Conservation (phyloP, 805 yeast genomes). For the Nakazawaea molendinolei region DNA sequence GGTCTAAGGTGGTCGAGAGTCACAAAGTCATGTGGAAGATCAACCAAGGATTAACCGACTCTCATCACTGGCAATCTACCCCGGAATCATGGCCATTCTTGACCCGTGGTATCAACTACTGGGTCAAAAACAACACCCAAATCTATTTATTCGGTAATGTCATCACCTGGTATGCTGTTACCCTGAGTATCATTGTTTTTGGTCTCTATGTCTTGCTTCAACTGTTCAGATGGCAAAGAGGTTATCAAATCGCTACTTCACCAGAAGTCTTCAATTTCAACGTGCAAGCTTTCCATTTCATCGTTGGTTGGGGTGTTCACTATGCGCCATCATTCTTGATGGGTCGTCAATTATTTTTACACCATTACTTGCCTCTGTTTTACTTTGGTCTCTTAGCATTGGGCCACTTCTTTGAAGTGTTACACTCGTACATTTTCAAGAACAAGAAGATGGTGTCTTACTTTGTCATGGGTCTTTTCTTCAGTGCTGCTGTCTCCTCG, state of each 20-base stretch:
- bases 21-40: constrained; percentile 75
- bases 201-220: constrained; percentile 39
- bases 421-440: constrained; percentile 21
- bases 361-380: constrained; percentile 43
- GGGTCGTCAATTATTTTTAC: constrained; percentile 33
- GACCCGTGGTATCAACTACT: constrained; percentile 74
- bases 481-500: constrained; percentile 43
- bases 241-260: constrained; percentile 35
- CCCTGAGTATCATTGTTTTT: constrained; percentile 47
- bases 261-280: constrained; percentile 59
- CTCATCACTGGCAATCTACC: constrained; percentile 65
- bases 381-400: constrained; percentile 35
- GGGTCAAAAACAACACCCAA: constrained; percentile 56
- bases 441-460: constrained; percentile 39
- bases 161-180: constrained; percentile 69
- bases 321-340: constrained; percentile 46
- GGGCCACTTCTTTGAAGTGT: constrained; percentile 26
- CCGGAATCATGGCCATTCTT: constrained; percentile 75
- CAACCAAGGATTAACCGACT: constrained; percentile 60
- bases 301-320: constrained; percentile 63
- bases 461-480: constrained; percentile 38
- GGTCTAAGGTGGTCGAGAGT: constrained; percentile 55
- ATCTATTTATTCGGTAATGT: constrained; percentile 75
- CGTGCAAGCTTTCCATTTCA: constrained; percentile 52
- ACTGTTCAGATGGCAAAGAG: constrained; percentile 58